Evolutionary conservation across 208 protist genomes (phyloP).

Genomic region (Trypanosoma rangeli): DNA sequence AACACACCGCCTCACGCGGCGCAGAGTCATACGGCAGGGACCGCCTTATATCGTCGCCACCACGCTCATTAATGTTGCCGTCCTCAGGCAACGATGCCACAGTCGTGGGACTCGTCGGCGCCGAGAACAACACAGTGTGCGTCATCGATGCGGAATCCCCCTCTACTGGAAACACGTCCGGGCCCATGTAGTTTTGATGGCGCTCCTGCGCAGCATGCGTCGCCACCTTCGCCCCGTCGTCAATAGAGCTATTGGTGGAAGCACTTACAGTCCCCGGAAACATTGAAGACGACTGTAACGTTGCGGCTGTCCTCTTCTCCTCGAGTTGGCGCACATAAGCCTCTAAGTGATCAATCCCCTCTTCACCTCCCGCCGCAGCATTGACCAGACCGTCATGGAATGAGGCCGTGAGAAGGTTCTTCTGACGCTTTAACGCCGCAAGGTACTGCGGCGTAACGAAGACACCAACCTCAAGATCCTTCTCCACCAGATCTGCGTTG

Average conservation of each 20-base stretch:
- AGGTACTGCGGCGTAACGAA: constrained; percentile 73
- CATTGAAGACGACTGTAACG: not conserved
- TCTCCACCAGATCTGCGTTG: constrained; percentile 39
- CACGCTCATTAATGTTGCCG: not conserved
- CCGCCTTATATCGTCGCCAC: not conserved
- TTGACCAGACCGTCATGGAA: not conserved
- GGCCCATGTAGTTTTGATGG: not conserved
- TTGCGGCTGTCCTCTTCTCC: constrained; percentile 1
- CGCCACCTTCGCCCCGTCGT: constrained; percentile 33
- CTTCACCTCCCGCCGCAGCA: constrained; percentile 12
- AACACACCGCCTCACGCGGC: not conserved
- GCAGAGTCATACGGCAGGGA: not conserved
- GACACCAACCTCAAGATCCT: constrained; percentile 69
- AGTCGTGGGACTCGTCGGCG: not conserved
- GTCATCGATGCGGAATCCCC: not conserved
- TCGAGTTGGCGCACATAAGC: constrained; percentile 49
- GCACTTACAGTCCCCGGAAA: not conserved
- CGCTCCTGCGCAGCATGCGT: constrained; percentile 18
- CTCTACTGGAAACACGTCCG: not conserved
- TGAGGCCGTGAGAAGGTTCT: not conserved
- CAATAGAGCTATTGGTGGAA: constrained; percentile 6
- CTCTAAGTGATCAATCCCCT: constrained; percentile 42
- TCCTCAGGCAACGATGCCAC: not conserved
- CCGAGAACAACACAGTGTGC: not conserved
- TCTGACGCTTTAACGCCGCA: constrained; percentile 44